phyloP scores from a whole-genome alignment of 1,284 basidiomycete species.

The Violaceomyces palustris region DNA sequence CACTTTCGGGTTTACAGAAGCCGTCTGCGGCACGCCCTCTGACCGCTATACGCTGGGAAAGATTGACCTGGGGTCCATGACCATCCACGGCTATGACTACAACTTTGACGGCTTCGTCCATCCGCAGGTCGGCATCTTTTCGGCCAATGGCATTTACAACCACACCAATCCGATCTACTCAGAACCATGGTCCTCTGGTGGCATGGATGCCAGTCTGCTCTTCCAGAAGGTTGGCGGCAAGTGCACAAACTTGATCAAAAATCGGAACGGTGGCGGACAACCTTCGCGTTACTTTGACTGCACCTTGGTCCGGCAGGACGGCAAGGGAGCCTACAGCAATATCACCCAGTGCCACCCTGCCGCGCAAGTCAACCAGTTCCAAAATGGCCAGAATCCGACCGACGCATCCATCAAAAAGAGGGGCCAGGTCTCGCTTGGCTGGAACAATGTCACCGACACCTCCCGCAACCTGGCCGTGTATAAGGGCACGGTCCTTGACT shows the following conservation, averaged over 20 bases:
- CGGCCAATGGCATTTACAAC: constrained; percentile 64
- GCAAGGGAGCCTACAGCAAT: constrained; percentile 55
- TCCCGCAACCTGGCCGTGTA: constrained; percentile 80
- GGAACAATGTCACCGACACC: constrained; percentile 72
- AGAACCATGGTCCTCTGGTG: constrained; percentile 70
- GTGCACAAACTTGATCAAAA: constrained; percentile 71
- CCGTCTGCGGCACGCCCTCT: constrained; percentile 80
- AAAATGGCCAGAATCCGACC: constrained; percentile 13
- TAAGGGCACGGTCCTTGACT: constrained; percentile 84
- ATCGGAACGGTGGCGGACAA: constrained; percentile 41
- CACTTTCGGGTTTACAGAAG: constrained; percentile 96
- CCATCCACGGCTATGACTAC: constrained; percentile 90
- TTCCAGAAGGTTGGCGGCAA: constrained; percentile 86
- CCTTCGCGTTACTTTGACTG: constrained; percentile 87
- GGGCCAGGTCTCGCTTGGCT: constrained; percentile 88
- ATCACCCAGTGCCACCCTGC: constrained; percentile 33
- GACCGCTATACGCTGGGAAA: constrained; percentile 73
- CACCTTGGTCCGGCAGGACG: constrained; percentile 75
- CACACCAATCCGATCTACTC: constrained; percentile 74
- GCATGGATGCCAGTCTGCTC: constrained; percentile 84
- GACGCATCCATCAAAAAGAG: constrained; percentile 52
- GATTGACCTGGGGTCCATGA: constrained; percentile 74
- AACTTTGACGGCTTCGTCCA: constrained; percentile 71
- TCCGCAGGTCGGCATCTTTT: constrained; percentile 34
- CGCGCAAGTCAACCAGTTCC: constrained; percentile 17